Conservation (phyloP, 2,329 filamentous ascomycete species). For the Cercospora canescens region DNA sequence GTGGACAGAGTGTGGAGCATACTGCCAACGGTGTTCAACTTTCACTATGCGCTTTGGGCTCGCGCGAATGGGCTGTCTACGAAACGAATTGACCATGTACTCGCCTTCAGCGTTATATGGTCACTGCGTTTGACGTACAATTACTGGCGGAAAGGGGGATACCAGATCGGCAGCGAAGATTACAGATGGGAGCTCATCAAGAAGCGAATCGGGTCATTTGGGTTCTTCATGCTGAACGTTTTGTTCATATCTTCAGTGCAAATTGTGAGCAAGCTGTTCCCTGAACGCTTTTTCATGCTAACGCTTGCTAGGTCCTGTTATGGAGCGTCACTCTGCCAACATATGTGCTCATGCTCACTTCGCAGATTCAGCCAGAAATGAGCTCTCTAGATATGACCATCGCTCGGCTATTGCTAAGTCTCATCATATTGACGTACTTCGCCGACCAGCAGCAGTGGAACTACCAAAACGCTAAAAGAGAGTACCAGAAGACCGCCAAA, state of each 20-base stretch:
- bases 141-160: constrained; percentile 95
- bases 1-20: constrained; percentile 92
- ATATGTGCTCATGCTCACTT: constrained; percentile 75
- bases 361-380: constrained; percentile 58
- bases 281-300: constrained; percentile 2
- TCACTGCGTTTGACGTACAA: constrained; percentile 77
- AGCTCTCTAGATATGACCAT: constrained; percentile 59
- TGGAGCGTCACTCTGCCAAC: constrained; percentile 76
- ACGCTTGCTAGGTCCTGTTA: constrained; percentile 63
- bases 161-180: constrained; percentile 84
- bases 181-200: constrained; percentile 87
- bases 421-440: constrained; percentile 70
- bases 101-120: constrained; percentile 74
- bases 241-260: constrained; percentile 86
- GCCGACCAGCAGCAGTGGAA: constrained; percentile 93
- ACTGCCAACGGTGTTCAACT: constrained; percentile 81
- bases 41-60: constrained; percentile 82
- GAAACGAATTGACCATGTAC: constrained; percentile 68
- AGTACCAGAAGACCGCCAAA: constrained; percentile 72
- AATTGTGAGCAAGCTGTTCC: constrained; percentile 42
- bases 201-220: constrained; percentile 58
- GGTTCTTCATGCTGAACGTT: constrained; percentile 84
- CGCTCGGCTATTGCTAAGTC: constrained; percentile 54
- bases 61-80: constrained; percentile 71
- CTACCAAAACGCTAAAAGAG: constrained; percentile 77